Evolutionary conservation across 371 early-diverging fungal species (phyloP), one percentile per base, ranked within the genome.

Genomic region (Lichtheimia ornata): DNA sequence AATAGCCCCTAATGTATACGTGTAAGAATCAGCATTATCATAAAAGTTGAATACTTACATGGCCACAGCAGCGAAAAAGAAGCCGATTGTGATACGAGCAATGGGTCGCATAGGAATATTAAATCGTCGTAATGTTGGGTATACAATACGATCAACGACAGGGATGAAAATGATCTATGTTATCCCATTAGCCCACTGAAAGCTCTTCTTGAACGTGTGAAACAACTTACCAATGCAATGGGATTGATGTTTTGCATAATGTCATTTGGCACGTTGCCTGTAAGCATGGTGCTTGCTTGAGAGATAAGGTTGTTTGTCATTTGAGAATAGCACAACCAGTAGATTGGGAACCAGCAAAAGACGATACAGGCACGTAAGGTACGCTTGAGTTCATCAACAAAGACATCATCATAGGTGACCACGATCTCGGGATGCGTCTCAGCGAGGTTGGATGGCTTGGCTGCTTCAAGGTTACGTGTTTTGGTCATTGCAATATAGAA

Each of bases 261-360:
- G 54, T 87, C 87, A 67, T 83, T 84, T 18, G 72, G 88, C 62
- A 76, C 84, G 68, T 47, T 85, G 65, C 88, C 89, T 74, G 70
- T 70, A 54, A 51, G 62, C 92, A 93, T 93, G 22, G 61, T 61
- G 58, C 80, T 76, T 42, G 87, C 90, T 77, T 87, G 88, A 61
- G 87, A 88, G 51, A 91, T 73, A 65, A 93, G 74, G 70, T 91
- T 91, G 77, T 86, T 88, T 54, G 79, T 79, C 80, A 92, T 90
- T 72, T 93, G 90, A 53, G 68, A 64, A 73, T 91, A 91, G 61
- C 87, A 82, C 35, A 88, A 81, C 93, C 93, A 93, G 82, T 87
- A 93, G 53, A 93, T 67, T 18, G 91, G 90, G 64, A 72, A 91
- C 79, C 87, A 86, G 52, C 81, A 65, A 71, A 93, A 91, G n/a